Conservation (phyloP, 2,329 filamentous ascomycete species). For the Trichophyton mentagrophytes region DNA sequence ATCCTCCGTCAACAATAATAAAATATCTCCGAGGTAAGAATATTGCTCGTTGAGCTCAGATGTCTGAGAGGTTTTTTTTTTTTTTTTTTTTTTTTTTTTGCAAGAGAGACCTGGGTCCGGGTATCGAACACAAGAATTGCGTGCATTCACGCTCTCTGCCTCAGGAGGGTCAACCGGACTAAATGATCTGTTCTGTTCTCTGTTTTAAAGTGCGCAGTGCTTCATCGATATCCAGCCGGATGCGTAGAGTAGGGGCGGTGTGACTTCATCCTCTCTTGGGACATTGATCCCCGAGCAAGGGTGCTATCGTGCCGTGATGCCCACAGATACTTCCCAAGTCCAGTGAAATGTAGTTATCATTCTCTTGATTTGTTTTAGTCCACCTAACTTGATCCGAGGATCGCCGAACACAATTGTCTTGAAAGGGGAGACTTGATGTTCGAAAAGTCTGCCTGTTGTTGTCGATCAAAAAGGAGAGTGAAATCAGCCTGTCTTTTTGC, state of each 20-base stretch:
- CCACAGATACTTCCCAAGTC: background rate
- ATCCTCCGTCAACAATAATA: too few relatives aligned
- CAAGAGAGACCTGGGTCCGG: background rate
- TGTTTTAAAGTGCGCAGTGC: too few relatives aligned
- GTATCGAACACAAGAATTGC: too few relatives aligned
- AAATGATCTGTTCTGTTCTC: too few relatives aligned
- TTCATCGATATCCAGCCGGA: too few relatives aligned
- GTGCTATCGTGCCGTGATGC: background rate
- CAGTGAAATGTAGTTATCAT: background rate
- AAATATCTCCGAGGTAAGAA: background rate
- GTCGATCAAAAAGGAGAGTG: background rate
- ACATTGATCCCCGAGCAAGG: background rate
- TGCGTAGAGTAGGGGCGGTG: background rate
- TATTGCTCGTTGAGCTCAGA: background rate
- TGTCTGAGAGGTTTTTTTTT: too few relatives aligned
- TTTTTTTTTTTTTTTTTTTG: background rate
- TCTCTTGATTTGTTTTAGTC: background rate
- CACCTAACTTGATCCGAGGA: background rate
- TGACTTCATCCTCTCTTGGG: background rate
- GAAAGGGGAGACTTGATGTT: background rate
- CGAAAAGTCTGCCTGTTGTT: background rate
- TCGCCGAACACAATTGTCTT: background rate
- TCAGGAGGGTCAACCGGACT: too few relatives aligned
- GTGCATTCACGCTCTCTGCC: too few relatives aligned
- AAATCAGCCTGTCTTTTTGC: background rate